A percentile compares a stretch with the other conserved stretches of the same genome.
Conservation (phyloP, 495 filamentous ascomycete species). For the Lophium mytilinum region DNA sequence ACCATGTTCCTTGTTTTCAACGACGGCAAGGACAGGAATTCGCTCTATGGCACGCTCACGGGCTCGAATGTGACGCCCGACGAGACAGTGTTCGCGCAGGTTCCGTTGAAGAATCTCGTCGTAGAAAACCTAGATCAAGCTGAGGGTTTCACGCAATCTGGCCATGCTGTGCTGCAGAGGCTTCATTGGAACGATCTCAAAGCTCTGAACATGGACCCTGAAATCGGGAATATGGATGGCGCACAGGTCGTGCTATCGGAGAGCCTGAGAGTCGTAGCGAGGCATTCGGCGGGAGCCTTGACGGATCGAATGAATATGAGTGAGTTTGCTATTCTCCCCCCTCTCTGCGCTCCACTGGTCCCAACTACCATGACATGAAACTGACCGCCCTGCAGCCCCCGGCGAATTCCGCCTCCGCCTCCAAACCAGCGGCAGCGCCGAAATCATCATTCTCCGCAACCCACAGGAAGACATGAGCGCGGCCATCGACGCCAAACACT, state of each 20-base stretch:
- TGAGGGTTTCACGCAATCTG: constrained; percentile 36
- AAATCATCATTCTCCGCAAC: constrained; percentile 29
- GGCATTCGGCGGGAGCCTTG: constrained; percentile 30
- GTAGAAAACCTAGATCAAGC: constrained; percentile 52
- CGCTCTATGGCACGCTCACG: constrained; percentile 58
- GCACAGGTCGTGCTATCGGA: constrained; percentile 58
- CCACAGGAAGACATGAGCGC: constrained; percentile 32
- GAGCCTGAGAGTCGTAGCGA: constrained; percentile 49
- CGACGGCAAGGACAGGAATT: constrained; percentile 55
- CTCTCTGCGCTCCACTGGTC: background rate
- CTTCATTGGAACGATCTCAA: constrained; percentile 42
- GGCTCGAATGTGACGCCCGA: constrained; percentile 53
- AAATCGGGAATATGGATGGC: constrained; percentile 36
- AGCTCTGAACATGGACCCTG: constrained; percentile 34
- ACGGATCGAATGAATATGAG: constrained; percentile 35
- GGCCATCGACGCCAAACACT: constrained; percentile 25
- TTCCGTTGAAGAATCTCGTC: constrained; percentile 51
- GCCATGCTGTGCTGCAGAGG: constrained; percentile 24
- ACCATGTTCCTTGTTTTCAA: constrained; percentile 69
- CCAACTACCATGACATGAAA: too few relatives aligned
- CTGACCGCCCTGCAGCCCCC: constrained; percentile 6
- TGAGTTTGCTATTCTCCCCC: constrained; percentile 7
- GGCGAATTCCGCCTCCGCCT: constrained; percentile 35
- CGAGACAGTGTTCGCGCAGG: constrained; percentile 55
- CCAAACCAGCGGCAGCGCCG: constrained; percentile 19